These are phyloP conservation scores for Murraya koenigii DNA, from an alignment of 345 rosid genomes.

Conservation along the genomic window DNA sequence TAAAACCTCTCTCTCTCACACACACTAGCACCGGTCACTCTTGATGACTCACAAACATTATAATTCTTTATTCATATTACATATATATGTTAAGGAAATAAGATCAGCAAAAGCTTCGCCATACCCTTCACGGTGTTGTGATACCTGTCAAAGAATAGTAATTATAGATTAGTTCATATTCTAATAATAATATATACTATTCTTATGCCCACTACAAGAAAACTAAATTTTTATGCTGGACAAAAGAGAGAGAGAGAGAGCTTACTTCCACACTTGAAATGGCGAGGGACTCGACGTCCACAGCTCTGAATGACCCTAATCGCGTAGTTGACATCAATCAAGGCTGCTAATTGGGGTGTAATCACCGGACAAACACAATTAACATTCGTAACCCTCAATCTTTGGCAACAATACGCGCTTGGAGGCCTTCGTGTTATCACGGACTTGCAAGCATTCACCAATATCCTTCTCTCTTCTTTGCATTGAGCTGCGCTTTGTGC, in stretches of 20 bases:
- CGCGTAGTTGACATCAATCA: conserved; percentile 12
- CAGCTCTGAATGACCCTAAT: conserved; percentile 17
- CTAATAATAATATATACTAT: too few relatives aligned
- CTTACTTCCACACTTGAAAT: conserved; percentile 30
- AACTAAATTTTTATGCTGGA: too few relatives aligned
- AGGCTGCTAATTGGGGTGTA: conserved; percentile 22
- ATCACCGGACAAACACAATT: conserved; percentile 22
- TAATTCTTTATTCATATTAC: too few relatives aligned
- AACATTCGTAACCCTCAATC: conserved; percentile 14
- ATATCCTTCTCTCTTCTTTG: conserved; percentile 19
- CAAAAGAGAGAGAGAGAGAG: background rate
- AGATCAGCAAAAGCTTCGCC: too few relatives aligned
- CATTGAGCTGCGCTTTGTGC: background rate
- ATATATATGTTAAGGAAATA: too few relatives aligned
- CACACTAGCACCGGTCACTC: too few relatives aligned
- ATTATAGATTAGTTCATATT: too few relatives aligned
- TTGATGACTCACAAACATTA: too few relatives aligned
- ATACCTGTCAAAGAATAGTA: too few relatives aligned
- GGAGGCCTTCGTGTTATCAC: conserved; percentile 11
- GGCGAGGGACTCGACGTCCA: conserved; percentile 25
- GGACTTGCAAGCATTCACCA: conserved; percentile 10
- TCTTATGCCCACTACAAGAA: too few relatives aligned
- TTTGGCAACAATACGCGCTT: conserved; percentile 8
- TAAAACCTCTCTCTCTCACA: too few relatives aligned
- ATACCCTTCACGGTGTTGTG: too few relatives aligned